phyloP scores from a whole-genome alignment of 352 stramenopile species.

The Globisporangium canariense region DNA sequence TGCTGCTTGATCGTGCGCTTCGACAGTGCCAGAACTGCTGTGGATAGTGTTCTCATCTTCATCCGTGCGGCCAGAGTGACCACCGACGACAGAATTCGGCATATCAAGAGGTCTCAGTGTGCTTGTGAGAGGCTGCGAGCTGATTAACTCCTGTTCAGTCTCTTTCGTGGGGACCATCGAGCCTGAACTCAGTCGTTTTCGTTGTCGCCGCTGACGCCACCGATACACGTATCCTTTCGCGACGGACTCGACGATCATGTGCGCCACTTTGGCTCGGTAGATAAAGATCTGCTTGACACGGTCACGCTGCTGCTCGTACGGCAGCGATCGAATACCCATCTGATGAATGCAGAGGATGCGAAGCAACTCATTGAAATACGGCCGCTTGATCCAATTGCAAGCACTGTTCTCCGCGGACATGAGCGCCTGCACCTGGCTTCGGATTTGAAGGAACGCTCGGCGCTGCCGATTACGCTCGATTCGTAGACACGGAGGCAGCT shows the following conservation, averaged over 20 bases:
- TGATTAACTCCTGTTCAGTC: neutral
- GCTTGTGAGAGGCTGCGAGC: neutral
- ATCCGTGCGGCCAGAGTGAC: neutral
- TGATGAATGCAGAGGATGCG: constrained; percentile 77
- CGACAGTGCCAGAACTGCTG: neutral
- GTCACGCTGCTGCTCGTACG: constrained; percentile 78
- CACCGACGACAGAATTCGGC: neutral
- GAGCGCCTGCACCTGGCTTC: constrained; percentile 65
- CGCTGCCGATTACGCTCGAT: constrained; percentile 42
- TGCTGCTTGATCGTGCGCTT: neutral
- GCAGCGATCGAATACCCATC: constrained; percentile 70
- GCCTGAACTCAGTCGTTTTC: neutral
- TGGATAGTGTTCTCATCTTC: neutral
- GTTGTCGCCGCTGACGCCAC: constrained; percentile 16
- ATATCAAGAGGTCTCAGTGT: neutral
- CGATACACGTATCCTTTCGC: constrained; percentile 64
- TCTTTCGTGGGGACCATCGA: neutral
- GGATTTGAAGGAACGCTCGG: constrained; percentile 61
- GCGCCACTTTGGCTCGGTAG: constrained; percentile 67
- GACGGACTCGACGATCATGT: constrained; percentile 72
- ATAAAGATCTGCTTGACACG: constrained; percentile 86
- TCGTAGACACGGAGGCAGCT: constrained; percentile 50
- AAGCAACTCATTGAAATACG: constrained; percentile 78
- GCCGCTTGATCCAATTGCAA: constrained; percentile 33
- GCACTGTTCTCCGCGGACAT: constrained; percentile 18